These are phyloP conservation scores for Talaromyces islandicus DNA, from an alignment of 2,329 filamentous ascomycete genomes.

Conservation along the genomic window DNA sequence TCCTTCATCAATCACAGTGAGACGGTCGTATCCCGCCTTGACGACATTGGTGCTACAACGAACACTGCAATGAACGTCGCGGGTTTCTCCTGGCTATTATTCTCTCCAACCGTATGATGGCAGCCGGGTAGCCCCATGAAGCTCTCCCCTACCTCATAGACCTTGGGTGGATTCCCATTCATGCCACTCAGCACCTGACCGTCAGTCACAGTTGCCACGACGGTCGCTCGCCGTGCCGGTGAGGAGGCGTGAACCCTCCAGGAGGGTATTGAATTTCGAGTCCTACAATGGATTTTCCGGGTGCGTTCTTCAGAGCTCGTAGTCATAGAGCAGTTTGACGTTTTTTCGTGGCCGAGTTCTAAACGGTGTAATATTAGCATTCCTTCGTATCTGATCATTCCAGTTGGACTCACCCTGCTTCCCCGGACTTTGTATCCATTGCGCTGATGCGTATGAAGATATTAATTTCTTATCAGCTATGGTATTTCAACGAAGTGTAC, in stretches of 20 bases:
- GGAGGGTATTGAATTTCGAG: background rate
- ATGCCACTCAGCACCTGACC: background rate
- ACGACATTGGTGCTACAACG: background rate
- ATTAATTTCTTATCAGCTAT: no score
- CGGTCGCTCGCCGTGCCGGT: background rate
- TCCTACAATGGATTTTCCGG: background rate
- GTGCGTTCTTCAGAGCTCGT: background rate
- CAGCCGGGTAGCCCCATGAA: background rate
- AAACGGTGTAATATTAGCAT: background rate
- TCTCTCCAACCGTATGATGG: background rate
- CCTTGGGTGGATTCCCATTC: background rate
- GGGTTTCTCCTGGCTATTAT: background rate
- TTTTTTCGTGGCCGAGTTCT: background rate
- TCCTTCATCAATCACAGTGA: background rate
- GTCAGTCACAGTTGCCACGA: background rate
- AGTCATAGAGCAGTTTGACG: background rate
- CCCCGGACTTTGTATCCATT: background rate
- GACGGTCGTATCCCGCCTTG: background rate
- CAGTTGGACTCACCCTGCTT: background rate
- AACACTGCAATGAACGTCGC: slow-evolving; percentile 24
- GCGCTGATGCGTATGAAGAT: no score
- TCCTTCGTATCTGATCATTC: background rate
- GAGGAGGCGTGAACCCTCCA: background rate
- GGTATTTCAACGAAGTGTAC: no score
- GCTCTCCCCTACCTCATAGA: background rate